Base-by-base conservation (phyloP, 129 eudicot genomes). In the Apium graveolens region DNA sequence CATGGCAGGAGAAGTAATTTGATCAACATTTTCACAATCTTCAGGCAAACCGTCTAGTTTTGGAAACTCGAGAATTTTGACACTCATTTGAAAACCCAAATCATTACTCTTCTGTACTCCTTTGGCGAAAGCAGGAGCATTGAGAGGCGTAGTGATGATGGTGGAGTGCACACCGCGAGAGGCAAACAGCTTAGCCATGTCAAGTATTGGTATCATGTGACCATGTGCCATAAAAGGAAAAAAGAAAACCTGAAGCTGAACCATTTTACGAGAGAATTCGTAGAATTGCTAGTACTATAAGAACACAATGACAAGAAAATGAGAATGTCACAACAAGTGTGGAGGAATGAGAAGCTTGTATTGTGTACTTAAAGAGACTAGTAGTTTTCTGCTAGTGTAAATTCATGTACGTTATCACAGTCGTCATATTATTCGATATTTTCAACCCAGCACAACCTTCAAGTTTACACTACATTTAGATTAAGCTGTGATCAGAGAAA, bases 201-300 rank as follows among this genome's bases (percentile, higher is more conserved):
- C 86, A 12, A 80, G 27, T n/a, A 39, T 46, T 27, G 86, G 86
- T 73, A 83, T 79, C 83, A 80, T 60, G 78, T 83, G 86, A 77
- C 86, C 86, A 38, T 68, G 72, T 21, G 62, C 83, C 80, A 79
- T 9, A 8, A 76, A 31, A 5, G 84, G 81, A 39, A 84, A 80
- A 83, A 74, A 82, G 74, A 68, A 78, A 12, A 75, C 24, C 6
- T 62, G 70, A 14, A 62, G 46, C 46, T 43, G 0, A 43, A 43
- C 46, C 46, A 43, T 43, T 43, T 43, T 43, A 43, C 0, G 46
- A 43, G 46, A 43, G 2, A 43, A 43, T 11, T 39, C 6, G 7
- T 39, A 39, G 5, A 7, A 43, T 41, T 5, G 44, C 6, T 35
- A 35, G 37, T 35, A 35, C 37, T 35, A 35, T 1, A 35, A 1